Conservation (phyloP, 257 asterid species). For the Forsythia suspensa region DNA sequence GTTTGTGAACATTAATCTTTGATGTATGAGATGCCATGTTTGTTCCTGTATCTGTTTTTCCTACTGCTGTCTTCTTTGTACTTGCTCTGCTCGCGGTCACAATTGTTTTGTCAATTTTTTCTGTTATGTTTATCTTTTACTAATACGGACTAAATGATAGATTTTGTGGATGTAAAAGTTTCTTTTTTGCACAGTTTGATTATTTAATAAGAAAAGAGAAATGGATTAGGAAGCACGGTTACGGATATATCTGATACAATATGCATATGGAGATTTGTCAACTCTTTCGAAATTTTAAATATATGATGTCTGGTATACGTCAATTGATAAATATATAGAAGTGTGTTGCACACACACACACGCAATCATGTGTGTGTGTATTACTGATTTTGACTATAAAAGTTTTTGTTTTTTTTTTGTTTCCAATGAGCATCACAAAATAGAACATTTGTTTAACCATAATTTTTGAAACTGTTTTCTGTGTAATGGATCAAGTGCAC, state of each 20-base stretch:
- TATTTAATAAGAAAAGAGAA: background rate
- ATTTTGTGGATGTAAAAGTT: background rate
- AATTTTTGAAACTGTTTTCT: background rate
- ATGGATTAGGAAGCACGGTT: background rate
- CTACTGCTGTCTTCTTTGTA: background rate
- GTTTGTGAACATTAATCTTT: constrained; percentile 34
- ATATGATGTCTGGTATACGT: too few species aligned
- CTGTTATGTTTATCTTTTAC: background rate
- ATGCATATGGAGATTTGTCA: too few species aligned
- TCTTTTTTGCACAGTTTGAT: constrained; percentile 1
- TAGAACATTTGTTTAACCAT: background rate
- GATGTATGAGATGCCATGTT: too few species aligned
- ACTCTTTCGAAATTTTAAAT: too few species aligned
- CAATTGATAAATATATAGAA: too few species aligned
- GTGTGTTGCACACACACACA: too few species aligned
- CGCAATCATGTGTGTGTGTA: too few species aligned
- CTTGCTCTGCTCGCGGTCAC: background rate
- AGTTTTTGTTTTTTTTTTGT: too few species aligned
- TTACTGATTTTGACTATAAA: too few species aligned
- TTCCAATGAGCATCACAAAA: background rate
- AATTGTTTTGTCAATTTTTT: background rate
- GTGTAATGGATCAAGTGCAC: background rate
- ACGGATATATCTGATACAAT: too few species aligned
- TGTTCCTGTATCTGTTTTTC: too few species aligned
- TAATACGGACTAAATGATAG: background rate